Evolutionary conservation across 2,329 filamentous ascomycete species (phyloP), one percentile per base, ranked within the genome.

Genomic region (Pestalotiopsis sp.): DNA sequence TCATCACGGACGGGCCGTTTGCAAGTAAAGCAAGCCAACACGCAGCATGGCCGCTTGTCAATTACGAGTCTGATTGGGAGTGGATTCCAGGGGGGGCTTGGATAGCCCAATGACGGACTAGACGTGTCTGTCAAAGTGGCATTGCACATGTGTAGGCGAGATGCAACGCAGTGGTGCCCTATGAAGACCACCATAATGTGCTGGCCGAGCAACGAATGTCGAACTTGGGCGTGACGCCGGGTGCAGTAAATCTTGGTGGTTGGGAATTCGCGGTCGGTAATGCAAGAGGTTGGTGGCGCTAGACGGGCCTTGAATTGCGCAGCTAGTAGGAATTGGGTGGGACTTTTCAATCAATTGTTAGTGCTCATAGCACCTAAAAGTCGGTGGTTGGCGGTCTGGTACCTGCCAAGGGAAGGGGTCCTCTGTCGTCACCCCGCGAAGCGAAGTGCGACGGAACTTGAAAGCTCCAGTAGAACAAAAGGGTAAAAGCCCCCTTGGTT

Each of bases 191-290:
- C 27, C 31, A 36, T 63, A 31, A 52, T 65, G 62, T 65, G 62
- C 62, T 65, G 62, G 62, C 41, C 23, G 9, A 39, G 61, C 31
- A 36, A 7, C 2, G 9, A n/a, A 52, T n/a, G 39, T 20, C 61
- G 38, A n/a, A 20, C 13, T 49, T 65, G 62, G 20, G 61, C 61
- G 61, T 17, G 14, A 31, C 36, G 36, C 31, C 9, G 36, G 36
- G 23, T 39, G 4, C 62, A 25, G 20, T 58, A 45, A 66, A 66
- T 66, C n/a, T 36, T 20, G 49, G 63, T 31, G 63, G 63, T 66
- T 66, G 63, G 63, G 41, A 38, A n/a, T 57, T 20, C n/a, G 31
- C 41, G 23, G 49, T 20, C 27, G 49, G 31, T 56, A 13, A 45
- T 25, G 2, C 1, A 27, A 17, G 41, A 64, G 61, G 61, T 49